Percentiles rank a stretch among this genome's conserved stretches.
These are phyloP conservation scores for Croton laevigatus DNA, from an alignment of 441 rosid genomes.

Conservation along the genomic window DNA sequence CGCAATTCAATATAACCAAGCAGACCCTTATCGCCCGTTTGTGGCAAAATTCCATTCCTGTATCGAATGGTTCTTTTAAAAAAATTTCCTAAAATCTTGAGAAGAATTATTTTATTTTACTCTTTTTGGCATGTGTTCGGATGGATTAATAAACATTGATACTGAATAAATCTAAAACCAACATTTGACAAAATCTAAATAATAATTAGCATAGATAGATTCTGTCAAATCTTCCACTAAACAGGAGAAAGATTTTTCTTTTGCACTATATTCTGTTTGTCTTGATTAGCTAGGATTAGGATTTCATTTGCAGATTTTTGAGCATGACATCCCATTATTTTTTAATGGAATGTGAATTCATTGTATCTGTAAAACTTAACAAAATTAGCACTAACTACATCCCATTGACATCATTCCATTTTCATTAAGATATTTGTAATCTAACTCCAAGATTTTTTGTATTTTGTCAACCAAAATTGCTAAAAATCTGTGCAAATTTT, in stretches of 20 bases:
- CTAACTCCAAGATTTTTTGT: slow-evolving; percentile 4
- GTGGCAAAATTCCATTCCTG: background rate
- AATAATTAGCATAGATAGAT: slow-evolving; percentile 14
- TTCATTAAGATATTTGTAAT: background rate
- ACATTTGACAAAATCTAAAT: slow-evolving; percentile 9
- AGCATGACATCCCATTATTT: too few species aligned
- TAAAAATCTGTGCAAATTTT: background rate
- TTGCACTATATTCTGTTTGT: background rate
- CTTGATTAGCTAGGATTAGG: background rate
- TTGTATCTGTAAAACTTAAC: too few species aligned
- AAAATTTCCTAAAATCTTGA: background rate
- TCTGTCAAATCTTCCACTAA: slow-evolving; percentile 12
- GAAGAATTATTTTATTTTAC: too few species aligned
- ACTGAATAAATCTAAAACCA: background rate
- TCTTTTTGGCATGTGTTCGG: background rate
- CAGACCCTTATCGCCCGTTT: background rate
- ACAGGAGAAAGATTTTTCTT: slow-evolving; percentile 3
- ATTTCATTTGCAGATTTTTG: background rate
- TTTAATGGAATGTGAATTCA: too few species aligned
- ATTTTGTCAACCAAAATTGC: background rate
- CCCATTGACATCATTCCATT: too few species aligned
- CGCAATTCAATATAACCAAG: background rate
- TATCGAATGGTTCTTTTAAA: background rate
- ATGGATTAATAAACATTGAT: background rate
- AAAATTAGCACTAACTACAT: too few species aligned